A percentile compares a stretch with the other conserved stretches of the same genome.
Evolutionary conservation across 192 early-diverging fungal species (phyloP).

Genomic region (Coemansia sp.): DNA sequence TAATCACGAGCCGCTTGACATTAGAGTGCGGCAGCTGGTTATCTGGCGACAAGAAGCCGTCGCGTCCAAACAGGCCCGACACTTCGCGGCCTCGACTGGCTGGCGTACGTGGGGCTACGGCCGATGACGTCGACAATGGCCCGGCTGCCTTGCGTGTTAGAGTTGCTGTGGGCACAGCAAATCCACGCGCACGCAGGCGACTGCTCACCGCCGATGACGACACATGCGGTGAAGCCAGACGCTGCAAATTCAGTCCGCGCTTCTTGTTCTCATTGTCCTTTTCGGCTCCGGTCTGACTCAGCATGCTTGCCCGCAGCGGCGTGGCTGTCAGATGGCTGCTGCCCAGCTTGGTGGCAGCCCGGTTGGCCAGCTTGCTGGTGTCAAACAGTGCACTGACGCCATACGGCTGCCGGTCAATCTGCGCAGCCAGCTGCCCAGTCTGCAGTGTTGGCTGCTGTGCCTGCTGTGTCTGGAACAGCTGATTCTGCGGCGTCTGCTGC

Average conservation of each 20-base stretch:
- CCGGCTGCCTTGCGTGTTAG: constrained; percentile 22
- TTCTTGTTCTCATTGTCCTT: constrained; percentile 61
- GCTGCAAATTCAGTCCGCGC: constrained; percentile 66
- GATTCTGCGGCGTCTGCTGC: neutral
- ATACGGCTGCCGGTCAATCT: constrained; percentile 85
- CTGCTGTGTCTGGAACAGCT: constrained; percentile 9
- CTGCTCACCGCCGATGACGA: constrained; percentile 56
- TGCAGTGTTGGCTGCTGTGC: constrained; percentile 17
- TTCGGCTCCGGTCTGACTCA: constrained; percentile 33
- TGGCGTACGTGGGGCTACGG: constrained; percentile 12
- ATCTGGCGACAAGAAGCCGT: constrained; percentile 63
- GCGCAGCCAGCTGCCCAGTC: constrained; percentile 58
- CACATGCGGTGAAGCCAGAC: constrained; percentile 72
- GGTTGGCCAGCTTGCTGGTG: constrained; percentile 32
- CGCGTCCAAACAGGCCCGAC: constrained; percentile 39
- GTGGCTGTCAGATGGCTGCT: constrained; percentile 47
- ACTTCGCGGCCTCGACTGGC: neutral
- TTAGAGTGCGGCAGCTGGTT: constrained; percentile 69
- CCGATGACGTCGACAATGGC: constrained; percentile 32
- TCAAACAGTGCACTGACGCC: constrained; percentile 82
- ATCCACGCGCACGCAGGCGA: constrained; percentile 74
- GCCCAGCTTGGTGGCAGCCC: constrained; percentile 8
- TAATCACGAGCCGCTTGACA: constrained; percentile 71
- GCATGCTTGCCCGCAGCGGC: constrained; percentile 30
- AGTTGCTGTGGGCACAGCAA: constrained; percentile 45